Percentiles rank a stretch among this genome's conserved stretches.
Conservation (phyloP, 495 filamentous ascomycete genomes). For the Talaromyces trachyspermus region DNA sequence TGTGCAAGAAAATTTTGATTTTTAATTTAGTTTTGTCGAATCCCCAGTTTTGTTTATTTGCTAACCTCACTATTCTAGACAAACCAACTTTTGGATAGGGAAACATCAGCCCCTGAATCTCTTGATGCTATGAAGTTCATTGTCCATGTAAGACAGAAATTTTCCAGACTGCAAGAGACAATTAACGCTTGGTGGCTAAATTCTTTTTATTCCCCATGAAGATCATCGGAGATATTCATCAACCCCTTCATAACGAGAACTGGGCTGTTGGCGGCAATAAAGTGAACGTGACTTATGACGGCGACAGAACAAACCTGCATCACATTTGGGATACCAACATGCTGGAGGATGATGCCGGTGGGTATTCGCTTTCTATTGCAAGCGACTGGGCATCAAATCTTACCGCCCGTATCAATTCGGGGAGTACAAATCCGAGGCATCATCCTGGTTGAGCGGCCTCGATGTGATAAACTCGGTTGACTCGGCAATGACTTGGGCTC, state of each 20-base stretch:
- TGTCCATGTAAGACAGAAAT: constrained; percentile 41
- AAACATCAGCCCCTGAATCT: constrained; percentile 15
- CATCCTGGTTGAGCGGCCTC: constrained; percentile 42
- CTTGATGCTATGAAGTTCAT: constrained; percentile 43
- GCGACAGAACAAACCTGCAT: constrained; percentile 52
- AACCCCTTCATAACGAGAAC: constrained; percentile 56
- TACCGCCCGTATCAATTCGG: constrained; percentile 38
- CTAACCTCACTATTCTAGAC: constrained; percentile 18
- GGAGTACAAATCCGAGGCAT: constrained; percentile 34
- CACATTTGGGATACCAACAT: constrained; percentile 59
- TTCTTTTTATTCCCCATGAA: constrained; percentile 9
- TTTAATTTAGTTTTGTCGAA: too few relatives aligned
- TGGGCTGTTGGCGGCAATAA: constrained; percentile 51
- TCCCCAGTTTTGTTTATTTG: neutral
- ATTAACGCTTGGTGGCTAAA: too few relatives aligned
- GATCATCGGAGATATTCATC: constrained; percentile 56
- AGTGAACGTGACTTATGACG: constrained; percentile 49
- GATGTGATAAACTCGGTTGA: constrained; percentile 26
- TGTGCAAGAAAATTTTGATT: too few relatives aligned
- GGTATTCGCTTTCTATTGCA: constrained; percentile 23
- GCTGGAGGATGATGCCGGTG: constrained; percentile 46
- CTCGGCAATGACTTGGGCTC: constrained; percentile 46
- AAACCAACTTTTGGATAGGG: constrained; percentile 17
- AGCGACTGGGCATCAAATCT: constrained; percentile 27
- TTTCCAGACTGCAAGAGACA: too few relatives aligned